Conservation (phyloP, 2,329 filamentous ascomycete species). For the Rhinocladiella similis region DNA sequence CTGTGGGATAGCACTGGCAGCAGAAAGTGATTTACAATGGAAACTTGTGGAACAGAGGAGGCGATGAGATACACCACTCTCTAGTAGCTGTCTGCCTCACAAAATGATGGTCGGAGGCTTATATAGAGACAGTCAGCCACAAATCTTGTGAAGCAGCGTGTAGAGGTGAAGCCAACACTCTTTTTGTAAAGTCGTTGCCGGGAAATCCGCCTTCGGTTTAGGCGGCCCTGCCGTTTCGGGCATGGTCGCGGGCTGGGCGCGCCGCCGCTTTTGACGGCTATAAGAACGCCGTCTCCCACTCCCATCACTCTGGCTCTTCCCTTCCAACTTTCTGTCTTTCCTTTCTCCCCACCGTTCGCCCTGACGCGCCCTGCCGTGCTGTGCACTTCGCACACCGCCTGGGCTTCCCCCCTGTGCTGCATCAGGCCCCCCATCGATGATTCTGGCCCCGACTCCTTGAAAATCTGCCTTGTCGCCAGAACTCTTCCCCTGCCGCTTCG, state of each 20-base stretch:
- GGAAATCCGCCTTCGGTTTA: slow-evolving; percentile 3
- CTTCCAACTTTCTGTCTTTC: background rate
- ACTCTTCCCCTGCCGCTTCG: too few species aligned
- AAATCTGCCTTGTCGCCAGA: too few species aligned
- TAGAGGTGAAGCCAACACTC: background rate
- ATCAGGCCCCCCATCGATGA: too few species aligned
- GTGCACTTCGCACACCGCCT: too few species aligned
- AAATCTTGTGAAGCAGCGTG: background rate
- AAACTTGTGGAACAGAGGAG: background rate
- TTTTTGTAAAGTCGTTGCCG: background rate
- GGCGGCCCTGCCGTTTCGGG: background rate
- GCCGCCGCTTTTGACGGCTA: slow-evolving; percentile 7
- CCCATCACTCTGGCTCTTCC: too few species aligned
- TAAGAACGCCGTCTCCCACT: background rate
- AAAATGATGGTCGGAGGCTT: background rate
- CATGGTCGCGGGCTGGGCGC: slow-evolving; percentile 1
- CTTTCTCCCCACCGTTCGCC: too few species aligned
- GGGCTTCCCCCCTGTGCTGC: too few species aligned
- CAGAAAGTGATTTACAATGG: background rate
- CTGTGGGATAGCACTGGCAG: background rate
- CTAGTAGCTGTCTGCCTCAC: background rate
- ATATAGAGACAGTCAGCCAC: background rate
- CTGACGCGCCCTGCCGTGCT: background rate
- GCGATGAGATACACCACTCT: background rate
- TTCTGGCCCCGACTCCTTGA: too few species aligned